Evolutionary conservation across 2,329 filamentous ascomycete genomes (phyloP).

Genomic region (Seiridium unicorne): DNA sequence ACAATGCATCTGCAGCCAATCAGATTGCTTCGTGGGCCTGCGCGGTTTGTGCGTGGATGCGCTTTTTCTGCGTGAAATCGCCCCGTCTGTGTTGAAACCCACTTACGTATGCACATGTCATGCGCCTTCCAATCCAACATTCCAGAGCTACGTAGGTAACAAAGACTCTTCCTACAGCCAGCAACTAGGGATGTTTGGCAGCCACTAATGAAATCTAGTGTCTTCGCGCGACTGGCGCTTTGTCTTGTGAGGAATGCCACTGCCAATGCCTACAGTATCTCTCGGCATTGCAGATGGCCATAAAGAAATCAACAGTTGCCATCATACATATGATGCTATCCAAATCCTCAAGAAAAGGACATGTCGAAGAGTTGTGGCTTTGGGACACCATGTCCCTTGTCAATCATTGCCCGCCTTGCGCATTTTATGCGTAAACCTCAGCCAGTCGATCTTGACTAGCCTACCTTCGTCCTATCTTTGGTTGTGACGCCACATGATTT

Average conservation of each 20-base stretch:
- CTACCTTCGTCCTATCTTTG: neutral
- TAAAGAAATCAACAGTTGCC: no score
- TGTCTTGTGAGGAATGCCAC: no score
- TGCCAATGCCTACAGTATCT: no score
- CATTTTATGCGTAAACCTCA: neutral
- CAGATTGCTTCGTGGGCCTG: neutral
- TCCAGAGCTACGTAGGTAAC: neutral
- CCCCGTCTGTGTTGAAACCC: neutral
- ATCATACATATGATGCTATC: no score
- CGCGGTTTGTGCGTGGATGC: constrained; percentile 3
- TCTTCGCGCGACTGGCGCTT: no score
- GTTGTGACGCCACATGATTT: constrained; percentile 8
- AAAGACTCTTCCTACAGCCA: neutral
- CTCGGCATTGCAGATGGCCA: no score
- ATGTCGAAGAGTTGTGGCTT: no score
- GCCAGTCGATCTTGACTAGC: neutral
- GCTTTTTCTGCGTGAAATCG: constrained; percentile 4
- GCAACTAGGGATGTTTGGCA: no score
- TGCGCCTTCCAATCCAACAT: neutral
- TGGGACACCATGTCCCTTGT: neutral
- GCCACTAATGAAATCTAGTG: no score
- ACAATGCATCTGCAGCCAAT: neutral
- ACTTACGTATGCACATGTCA: neutral
- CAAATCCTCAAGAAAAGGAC: no score
- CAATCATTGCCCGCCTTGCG: neutral